phyloP scores from a whole-genome alignment of 768 basidiomycete species.

The Rhodotorula kratochvilovae region DNA sequence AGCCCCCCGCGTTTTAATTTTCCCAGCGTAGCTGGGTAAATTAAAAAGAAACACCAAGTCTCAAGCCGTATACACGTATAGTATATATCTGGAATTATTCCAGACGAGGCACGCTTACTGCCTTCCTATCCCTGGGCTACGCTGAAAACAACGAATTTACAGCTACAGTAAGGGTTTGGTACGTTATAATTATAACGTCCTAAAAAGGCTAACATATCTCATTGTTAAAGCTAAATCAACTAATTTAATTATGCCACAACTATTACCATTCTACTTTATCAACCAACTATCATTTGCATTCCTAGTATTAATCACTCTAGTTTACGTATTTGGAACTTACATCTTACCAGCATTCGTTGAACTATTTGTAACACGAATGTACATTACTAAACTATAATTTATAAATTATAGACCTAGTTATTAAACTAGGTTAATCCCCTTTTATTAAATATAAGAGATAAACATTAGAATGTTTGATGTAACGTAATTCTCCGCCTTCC shows the following conservation, averaged over 20 bases:
- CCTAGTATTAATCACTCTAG: slow-evolving; percentile 23
- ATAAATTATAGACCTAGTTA: slow-evolving; percentile 21
- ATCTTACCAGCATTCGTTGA: slow-evolving; percentile 31
- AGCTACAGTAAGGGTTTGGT: too few relatives aligned
- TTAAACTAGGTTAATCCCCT: background rate
- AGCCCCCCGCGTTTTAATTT: too few relatives aligned
- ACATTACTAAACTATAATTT: slow-evolving; percentile 29
- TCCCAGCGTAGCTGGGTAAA: too few relatives aligned
- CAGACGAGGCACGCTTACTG: background rate
- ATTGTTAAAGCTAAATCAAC: background rate
- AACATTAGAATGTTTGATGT: too few relatives aligned
- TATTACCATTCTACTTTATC: slow-evolving; percentile 36
- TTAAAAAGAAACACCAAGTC: slow-evolving; percentile 3
- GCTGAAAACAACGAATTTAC: too few relatives aligned
- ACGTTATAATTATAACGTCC: too few relatives aligned
- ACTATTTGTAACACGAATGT: slow-evolving; percentile 31
- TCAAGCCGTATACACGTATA: background rate
- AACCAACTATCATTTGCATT: slow-evolving; percentile 34
- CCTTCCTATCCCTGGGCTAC: too few relatives aligned
- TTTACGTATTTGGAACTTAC: slow-evolving; percentile 32
- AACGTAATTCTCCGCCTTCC: too few relatives aligned
- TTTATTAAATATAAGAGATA: too few relatives aligned
- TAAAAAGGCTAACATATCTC: too few relatives aligned
- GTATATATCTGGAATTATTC: too few relatives aligned
- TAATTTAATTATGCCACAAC: slow-evolving; percentile 30